Base-by-base conservation (phyloP, 495 filamentous ascomycete species). In the Xylaria scruposa region DNA sequence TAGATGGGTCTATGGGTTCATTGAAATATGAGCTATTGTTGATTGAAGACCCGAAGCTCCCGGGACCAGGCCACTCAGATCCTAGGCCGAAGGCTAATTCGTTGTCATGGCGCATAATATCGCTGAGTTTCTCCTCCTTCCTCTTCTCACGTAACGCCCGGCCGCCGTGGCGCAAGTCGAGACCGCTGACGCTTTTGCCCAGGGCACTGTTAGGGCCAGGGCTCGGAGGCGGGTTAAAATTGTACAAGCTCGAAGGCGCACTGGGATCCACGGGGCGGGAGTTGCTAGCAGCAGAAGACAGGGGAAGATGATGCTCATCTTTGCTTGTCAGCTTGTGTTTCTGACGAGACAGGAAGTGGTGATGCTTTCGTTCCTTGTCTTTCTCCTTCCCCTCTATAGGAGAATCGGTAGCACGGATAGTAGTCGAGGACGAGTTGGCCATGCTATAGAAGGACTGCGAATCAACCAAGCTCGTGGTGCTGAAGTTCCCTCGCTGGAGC, bases 231-330 rank as follows among this genome's bases (percentile, higher is more conserved):
- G 90, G 60, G 75, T 84, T 83, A 79, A 90, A 89, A 72, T 83
- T 88, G 82, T 98, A 98, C 0, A 98, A 84, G 60, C 93, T 94
- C 75, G 91, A 91, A 1, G 94, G 94, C 4, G 93, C 94, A 74
- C 87, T 91, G 0, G 94, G 94, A 77, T 97, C 94, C 2, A 91
- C 90, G 0, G 95, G 93, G 76, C 88, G 90, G 6, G 94, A 97
- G 78, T 97, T 98, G 77, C 93, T 96, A 36, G 90, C 90, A 24
- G 94, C 94, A 3, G 96, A 98, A 0, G 94, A 97, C 1, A 98
- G 87, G 2, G 94, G 87, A 46, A 92, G 86, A 73, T 95, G 90
- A 67, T 95, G 91, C 65, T 97, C 94, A 64, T 90, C 88, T 70
- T 89, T 91, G 66, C 91, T 91, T 75, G 91, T 95, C 26, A 95